Percentiles rank a stretch among this genome's conserved stretches.
phyloP scores from a whole-genome alignment of 345 rosid species.

The Hypericum perforatum region DNA sequence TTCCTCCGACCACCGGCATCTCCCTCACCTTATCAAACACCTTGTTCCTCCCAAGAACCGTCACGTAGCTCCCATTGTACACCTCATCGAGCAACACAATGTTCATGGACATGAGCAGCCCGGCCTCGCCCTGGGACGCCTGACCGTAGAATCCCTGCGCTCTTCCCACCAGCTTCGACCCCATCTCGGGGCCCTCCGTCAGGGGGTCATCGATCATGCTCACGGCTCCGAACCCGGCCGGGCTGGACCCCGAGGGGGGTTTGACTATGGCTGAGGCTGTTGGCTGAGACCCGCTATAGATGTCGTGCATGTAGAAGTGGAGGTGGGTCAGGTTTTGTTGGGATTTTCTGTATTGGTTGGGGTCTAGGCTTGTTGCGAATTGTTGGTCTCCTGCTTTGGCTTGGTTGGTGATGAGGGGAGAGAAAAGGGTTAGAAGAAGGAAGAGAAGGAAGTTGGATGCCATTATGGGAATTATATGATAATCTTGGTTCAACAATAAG shows the following conservation, averaged over 20 bases:
- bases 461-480: too few species aligned
- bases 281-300: neutral
- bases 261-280: neutral
- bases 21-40: slow-evolving; percentile 3
- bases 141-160: neutral
- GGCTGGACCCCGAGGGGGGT: neutral
- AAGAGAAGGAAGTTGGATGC: too few species aligned
- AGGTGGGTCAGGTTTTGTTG: neutral
- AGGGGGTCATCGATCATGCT: slow-evolving; percentile 1
- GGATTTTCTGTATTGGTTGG: neutral
- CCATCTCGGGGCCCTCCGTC: slow-evolving; percentile 1
- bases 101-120: slow-evolving; percentile 1
- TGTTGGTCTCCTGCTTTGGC: too few species aligned
- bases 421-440: too few species aligned
- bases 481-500: too few species aligned
- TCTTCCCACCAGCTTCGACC: neutral
- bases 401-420: too few species aligned
- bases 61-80: slow-evolving; percentile 1
- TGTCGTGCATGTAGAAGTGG: slow-evolving; percentile 5
- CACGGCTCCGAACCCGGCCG: slow-evolving; percentile 6
- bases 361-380: neutral
- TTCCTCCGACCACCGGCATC: neutral
- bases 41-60: neutral
- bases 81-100: neutral
- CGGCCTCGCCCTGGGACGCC: slow-evolving; percentile 1